Base-by-base conservation (phyloP, 148 eudicot genomes). In the Fagopyrum tataricum region DNA sequence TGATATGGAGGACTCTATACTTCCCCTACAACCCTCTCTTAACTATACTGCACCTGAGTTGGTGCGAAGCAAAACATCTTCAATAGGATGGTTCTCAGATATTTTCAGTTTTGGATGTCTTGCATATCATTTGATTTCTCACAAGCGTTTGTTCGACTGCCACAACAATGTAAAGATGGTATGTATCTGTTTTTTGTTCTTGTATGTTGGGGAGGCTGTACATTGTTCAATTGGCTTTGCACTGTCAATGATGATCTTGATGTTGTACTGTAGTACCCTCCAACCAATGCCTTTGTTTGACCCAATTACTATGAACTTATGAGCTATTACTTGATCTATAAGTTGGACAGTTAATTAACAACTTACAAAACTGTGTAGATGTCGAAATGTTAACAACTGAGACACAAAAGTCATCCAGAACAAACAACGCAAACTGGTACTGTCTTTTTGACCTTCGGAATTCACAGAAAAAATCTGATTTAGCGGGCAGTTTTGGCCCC, bases 131-230 rank as follows among this genome's bases (percentile, higher is more conserved):
- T 85, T 90, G 86, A 78, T 90, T 77, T 88, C 97, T 85, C 96
- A 82, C 72, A 95, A 90, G 81, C 93, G 92, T 78, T 84, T 95
- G 75, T 87, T 95, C 76, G 92, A 95, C 84, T 95, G 99, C 90
- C 89, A 88, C 92, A 95, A 95, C 88, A 95, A 95, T 86, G 94
- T 91, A 69, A 95, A 91, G 81, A 95, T 95, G 99, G 99, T 95
- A 95, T 21, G 58, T 68, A 17, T 75, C 48, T 74, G 48, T 40
- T 24, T 48, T 75, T 73, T 11, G 52, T 51, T 20, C 67, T 64
- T n/a, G 49, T 44, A 51, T 7, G 26, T 56, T 42, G 21, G 48
- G 21, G 67, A 61, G 64, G 64, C 64, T 72, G 44, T 73, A 58
- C 31, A 18, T 73, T 4, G 67, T 56, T 53, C n/a, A 15, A 13